These are phyloP conservation scores for Umbellularia californica DNA, from an alignment of 164 flowering plant genomes.

Conservation along the genomic window DNA sequence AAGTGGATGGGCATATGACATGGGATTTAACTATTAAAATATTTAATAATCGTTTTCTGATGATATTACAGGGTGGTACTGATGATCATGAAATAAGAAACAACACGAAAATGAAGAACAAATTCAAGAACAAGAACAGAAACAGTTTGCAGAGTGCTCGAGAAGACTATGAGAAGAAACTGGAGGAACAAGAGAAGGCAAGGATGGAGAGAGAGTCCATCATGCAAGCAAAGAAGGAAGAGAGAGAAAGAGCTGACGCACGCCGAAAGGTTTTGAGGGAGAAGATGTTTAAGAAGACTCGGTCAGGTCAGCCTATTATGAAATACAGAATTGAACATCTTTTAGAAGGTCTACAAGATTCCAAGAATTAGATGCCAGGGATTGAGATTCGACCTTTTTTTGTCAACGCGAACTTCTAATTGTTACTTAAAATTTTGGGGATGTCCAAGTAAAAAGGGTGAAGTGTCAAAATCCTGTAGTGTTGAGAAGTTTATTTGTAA, in stretches of 20 bases:
- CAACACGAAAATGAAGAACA: constrained; percentile 18
- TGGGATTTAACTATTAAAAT: not conserved
- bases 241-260: constrained; percentile 43
- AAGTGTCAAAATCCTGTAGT: too few relatives aligned
- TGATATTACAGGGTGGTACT: constrained; percentile 29
- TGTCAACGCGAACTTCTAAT: not conserved
- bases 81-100: constrained; percentile 9
- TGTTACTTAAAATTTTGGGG: too few relatives aligned
- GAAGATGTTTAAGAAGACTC: constrained; percentile 77
- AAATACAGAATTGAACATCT: constrained; percentile 83
- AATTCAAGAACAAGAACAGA: constrained; percentile 25
- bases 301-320: constrained; percentile 87
- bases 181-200: constrained; percentile 59
- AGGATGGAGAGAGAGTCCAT: constrained; percentile 66
- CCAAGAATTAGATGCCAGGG: constrained; percentile 17
- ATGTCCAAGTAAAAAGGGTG: too few relatives aligned
- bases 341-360: constrained; percentile 49
- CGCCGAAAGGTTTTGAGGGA: constrained; percentile 49
- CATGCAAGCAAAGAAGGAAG: constrained; percentile 58
- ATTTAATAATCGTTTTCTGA: not conserved
- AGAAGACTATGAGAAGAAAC: constrained; percentile 55
- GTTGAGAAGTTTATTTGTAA: not conserved
- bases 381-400: not conserved
- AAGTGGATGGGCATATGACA: not conserved
- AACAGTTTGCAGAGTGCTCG: constrained; percentile 32